Percentiles rank a stretch among this genome's conserved stretches.
phyloP scores from a whole-genome alignment of 2,329 filamentous ascomycete genomes.

The Elsinoe batatas region DNA sequence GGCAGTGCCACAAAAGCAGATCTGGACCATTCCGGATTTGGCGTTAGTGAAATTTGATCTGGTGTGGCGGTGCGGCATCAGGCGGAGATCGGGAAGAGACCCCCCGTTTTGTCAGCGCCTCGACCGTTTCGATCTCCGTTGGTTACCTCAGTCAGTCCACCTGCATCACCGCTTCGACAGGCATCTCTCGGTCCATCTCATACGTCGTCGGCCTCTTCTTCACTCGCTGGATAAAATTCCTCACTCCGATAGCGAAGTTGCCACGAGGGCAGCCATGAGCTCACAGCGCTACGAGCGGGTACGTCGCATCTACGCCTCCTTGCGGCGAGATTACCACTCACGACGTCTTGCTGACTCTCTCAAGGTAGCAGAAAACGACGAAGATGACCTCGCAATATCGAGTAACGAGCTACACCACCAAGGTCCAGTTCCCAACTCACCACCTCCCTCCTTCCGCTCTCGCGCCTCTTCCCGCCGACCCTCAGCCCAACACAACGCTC shows the following conservation, averaged over 20 bases:
- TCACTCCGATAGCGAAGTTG: neutral
- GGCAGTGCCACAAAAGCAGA: conserved; percentile 1
- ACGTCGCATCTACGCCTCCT: conserved; percentile 21
- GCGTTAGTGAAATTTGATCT: conserved; percentile 2
- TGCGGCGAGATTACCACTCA: conserved; percentile 13
- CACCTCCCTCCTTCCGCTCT: conserved; percentile 76
- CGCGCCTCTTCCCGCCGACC: conserved; percentile 60
- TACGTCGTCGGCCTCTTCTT: neutral
- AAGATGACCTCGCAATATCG: conserved; percentile 29
- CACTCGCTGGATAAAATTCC: neutral
- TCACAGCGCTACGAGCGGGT: conserved; percentile 41
- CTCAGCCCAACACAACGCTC: conserved; percentile 42
- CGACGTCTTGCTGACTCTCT: neutral
- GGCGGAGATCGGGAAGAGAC: neutral
- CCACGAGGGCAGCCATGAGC: conserved; percentile 30
- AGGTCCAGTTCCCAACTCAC: conserved; percentile 36
- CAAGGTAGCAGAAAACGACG: conserved; percentile 36
- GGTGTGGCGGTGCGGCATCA: conserved; percentile 3
- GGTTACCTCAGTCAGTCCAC: conserved; percentile 6
- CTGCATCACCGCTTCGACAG: neutral
- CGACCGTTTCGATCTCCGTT: conserved; percentile 4
- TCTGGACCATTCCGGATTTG: neutral
- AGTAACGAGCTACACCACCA: conserved; percentile 21
- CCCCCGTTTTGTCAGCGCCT: neutral
- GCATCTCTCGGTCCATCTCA: conserved; percentile 2